A percentile compares a stretch with the other conserved stretches of the same genome.
phyloP scores from a whole-genome alignment of 768 basidiomycete genomes.

The Pleurotus platypus region DNA sequence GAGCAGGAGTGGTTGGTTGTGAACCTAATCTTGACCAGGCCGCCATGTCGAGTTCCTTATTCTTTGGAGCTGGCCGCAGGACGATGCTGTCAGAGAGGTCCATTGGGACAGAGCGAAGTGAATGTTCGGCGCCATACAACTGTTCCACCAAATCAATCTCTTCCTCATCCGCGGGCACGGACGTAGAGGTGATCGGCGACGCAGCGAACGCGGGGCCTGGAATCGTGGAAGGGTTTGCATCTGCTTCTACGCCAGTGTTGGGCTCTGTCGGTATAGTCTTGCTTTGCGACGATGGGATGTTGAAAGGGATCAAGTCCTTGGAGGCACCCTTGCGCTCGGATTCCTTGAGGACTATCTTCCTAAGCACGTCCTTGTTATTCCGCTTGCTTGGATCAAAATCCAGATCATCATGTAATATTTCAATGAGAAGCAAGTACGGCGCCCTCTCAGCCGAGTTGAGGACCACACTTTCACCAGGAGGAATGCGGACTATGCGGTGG shows the following conservation, averaged over 20 bases:
- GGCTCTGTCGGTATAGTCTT: not conserved
- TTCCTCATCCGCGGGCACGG: conserved; percentile 46
- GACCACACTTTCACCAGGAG: conserved; percentile 96
- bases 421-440: conserved; percentile 89
- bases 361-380: conserved; percentile 82
- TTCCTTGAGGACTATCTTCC: conserved; percentile 69
- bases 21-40: conserved; percentile 73
- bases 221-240: conserved; percentile 15
- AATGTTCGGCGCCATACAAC: conserved; percentile 77
- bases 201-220: conserved; percentile 8
- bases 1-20: conserved; percentile 30
- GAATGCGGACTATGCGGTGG: conserved; percentile 94
- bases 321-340: conserved; percentile 55
- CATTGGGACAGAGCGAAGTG: conserved; percentile 64
- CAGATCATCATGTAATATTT: conserved; percentile 85
- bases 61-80: conserved; percentile 78
- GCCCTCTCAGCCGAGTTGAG: conserved; percentile 96
- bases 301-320: conserved; percentile 49
- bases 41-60: conserved; percentile 83
- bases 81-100: conserved; percentile 85
- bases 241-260: conserved; percentile 16
- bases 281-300: conserved; percentile 16
- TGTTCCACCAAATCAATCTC: conserved; percentile 98
- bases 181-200: not conserved
- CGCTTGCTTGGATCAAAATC: conserved; percentile 88